A percentile compares a stretch with the other conserved stretches of the same genome.
Conservation (phyloP, 2,329 filamentous ascomycete genomes). For the Claviceps africana region DNA sequence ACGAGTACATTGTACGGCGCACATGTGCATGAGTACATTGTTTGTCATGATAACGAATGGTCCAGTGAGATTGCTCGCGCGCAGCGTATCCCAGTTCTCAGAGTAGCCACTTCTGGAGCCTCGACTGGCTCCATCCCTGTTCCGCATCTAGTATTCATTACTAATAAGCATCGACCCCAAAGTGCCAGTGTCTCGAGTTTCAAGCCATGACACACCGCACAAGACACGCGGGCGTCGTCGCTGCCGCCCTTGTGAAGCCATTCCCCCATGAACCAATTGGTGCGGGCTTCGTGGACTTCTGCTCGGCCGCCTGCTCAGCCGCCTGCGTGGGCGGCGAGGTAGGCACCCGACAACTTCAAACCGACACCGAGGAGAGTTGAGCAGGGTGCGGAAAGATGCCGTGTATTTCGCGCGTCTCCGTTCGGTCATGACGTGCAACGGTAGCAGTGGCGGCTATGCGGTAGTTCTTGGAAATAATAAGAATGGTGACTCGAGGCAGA, state of each 20-base stretch:
- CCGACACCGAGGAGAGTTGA: background rate
- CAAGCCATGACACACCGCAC: background rate
- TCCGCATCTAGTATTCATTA: background rate
- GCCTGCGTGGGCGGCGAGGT: too few species aligned
- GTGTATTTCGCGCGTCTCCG: slow-evolving; percentile 1
- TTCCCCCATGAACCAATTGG: background rate
- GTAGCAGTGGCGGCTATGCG: background rate
- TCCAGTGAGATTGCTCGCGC: slow-evolving; percentile 4
- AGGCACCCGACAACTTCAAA: background rate
- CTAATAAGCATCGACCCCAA: background rate
- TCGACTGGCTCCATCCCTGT: background rate
- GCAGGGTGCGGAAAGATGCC: background rate
- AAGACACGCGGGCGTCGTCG: background rate
- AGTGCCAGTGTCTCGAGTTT: background rate
- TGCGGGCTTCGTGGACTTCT: too few species aligned
- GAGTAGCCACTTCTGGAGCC: slow-evolving; percentile 1
- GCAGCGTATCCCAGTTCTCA: background rate
- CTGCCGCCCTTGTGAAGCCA: background rate
- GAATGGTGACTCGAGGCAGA: background rate
- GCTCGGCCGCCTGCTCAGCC: too few species aligned
- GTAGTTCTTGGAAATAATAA: background rate
- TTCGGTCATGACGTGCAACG: background rate
- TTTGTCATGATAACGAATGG: slow-evolving; percentile 16
- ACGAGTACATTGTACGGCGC: background rate
- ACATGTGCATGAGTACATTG: slow-evolving; percentile 7